Base-by-base conservation (phyloP, 2,329 filamentous ascomycete species). In the Nemania sp. region DNA sequence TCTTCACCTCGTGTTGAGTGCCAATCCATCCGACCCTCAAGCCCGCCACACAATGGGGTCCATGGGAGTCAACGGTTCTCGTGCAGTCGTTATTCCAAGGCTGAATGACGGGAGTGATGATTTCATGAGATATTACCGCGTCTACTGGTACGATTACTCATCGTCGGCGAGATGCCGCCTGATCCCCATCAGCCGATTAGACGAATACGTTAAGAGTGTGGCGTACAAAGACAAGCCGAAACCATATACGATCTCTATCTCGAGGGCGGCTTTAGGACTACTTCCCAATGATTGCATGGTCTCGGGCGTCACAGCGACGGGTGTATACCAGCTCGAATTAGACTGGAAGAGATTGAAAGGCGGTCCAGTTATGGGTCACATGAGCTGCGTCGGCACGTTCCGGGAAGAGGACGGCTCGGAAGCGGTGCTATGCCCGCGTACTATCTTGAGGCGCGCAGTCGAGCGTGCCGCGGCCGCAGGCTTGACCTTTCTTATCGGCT, bases 131-230 rank as follows among this genome's bases (percentile, higher is more conserved):
- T 92, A 86, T 64, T 71, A 95, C 15, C 85, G 89, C 57, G 74
- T 93, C 11, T 86, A 88, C 69, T 95, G 88, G 84, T 75, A 88
- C 20, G 90, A 95, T 70, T 87, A 89, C 69, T 90, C 89, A n/a
- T 83, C 83, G 2, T 87, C 81, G 2, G 69, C 84, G 0, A 80
- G 88, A 14, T 79, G 83, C 60, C 81, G 89, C 3, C 80, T 90
- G 57, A 72, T 94, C 2, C 89, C 90, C 0, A n/a, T n/a, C n/a
- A n/a, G n/a, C n/a, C n/a, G n/a, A n/a, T n/a, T n/a, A n/a, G n/a
- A n/a, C n/a, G n/a, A n/a, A n/a, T n/a, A n/a, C n/a, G n/a, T n/a
- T n/a, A n/a, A n/a, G n/a, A n/a, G n/a, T n/a, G n/a, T n/a, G n/a
- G n/a, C n/a, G n/a, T n/a, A n/a, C n/a, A n/a, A n/a, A n/a, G n/a